phyloP scores from a whole-genome alignment of 2,329 filamentous ascomycete species.

The Pezicula radicicola region DNA sequence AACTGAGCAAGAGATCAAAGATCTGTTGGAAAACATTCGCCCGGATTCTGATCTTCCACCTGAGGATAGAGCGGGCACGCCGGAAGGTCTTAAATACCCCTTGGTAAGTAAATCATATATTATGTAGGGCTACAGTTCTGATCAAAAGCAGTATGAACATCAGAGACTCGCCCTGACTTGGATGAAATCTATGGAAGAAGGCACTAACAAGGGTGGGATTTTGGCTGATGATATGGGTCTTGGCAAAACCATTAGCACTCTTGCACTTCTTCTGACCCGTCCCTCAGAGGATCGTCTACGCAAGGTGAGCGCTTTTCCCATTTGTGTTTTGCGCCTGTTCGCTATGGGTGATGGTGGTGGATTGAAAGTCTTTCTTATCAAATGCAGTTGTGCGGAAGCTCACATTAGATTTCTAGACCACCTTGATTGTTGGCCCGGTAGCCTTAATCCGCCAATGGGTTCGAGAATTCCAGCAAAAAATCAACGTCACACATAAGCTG shows the following conservation, averaged over 20 bases:
- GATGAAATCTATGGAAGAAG: conserved; percentile 72
- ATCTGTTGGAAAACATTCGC: conserved; percentile 68
- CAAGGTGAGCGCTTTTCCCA: conserved; percentile 23
- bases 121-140: conserved; percentile 5
- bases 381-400: too few relatives aligned
- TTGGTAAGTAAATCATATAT: conserved; percentile 35
- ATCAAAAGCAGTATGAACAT: conserved; percentile 58
- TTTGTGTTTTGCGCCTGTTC: too few relatives aligned
- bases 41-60: conserved; percentile 65
- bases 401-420: conserved; percentile 50
- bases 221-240: conserved; percentile 81
- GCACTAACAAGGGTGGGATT: conserved; percentile 71
- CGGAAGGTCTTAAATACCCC: conserved; percentile 61
- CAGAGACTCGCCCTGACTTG: conserved; percentile 76
- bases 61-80: conserved; percentile 65
- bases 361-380: too few relatives aligned
- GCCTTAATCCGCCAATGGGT: conserved; percentile 83
- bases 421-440: conserved; percentile 78
- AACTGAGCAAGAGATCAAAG: conserved; percentile 64
- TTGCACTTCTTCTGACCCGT: conserved; percentile 60
- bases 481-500: conserved; percentile 57
- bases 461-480: conserved; percentile 70
- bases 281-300: conserved; percentile 48
- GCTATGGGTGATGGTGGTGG: too few relatives aligned
- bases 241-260: conserved; percentile 79